A percentile compares a stretch with the other conserved stretches of the same genome.
Evolutionary conservation across 169 alveolate genomes (phyloP).

Genomic region (Amoebophrya sp.): DNA sequence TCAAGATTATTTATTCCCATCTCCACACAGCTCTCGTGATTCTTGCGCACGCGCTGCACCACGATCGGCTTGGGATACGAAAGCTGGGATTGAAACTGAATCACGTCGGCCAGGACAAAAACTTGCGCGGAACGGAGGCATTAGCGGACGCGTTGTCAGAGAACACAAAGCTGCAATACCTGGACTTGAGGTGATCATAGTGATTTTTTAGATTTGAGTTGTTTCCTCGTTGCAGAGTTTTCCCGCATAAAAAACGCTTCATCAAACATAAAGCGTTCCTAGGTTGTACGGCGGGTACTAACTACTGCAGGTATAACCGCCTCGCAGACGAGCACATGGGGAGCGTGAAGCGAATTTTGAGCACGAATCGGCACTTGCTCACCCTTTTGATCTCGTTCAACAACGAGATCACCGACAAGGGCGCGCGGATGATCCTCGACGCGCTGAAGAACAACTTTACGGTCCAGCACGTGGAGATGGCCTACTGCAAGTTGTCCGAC

Average conservation of each 20-base stretch:
- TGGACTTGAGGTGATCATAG: slow-evolving; percentile 7
- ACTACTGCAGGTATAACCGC: too few relatives aligned
- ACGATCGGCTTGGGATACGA: background rate
- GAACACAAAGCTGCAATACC: background rate
- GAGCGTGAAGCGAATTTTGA: too few relatives aligned
- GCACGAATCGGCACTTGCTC: background rate
- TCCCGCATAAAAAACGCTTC: too few relatives aligned
- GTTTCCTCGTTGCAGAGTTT: too few relatives aligned
- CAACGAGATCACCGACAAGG: slow-evolving; percentile 6
- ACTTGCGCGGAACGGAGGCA: background rate
- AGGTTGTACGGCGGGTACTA: too few relatives aligned
- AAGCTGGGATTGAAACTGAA: background rate
- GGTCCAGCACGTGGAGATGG: background rate
- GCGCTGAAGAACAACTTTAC: background rate
- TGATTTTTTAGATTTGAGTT: too few relatives aligned
- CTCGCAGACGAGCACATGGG: too few relatives aligned
- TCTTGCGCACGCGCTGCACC: background rate
- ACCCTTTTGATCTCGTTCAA: background rate
- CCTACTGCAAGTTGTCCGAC: background rate
- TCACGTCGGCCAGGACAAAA: background rate
- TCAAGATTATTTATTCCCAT: too few relatives aligned
- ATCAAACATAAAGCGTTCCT: too few relatives aligned
- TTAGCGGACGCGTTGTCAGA: background rate
- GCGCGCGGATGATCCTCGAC: background rate
- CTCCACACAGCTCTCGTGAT: background rate